Evolutionary conservation across 2,329 filamentous ascomycete species (phyloP), one percentile per base, ranked within the genome.

Genomic region (Apiospora saccharicola): DNA sequence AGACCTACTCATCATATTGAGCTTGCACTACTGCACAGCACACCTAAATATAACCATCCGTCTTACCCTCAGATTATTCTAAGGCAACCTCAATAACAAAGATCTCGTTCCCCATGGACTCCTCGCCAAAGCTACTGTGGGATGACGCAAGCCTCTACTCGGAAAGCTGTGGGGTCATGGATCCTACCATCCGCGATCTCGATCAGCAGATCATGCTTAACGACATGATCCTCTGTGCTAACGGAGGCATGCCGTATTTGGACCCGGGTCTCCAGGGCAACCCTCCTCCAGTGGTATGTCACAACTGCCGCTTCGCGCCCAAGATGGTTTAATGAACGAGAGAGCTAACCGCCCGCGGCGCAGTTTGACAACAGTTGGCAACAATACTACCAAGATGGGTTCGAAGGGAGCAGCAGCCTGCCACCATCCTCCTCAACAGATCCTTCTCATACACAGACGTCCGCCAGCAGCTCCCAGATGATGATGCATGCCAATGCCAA

Each of bases 201-300:
- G 57, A 64, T 41, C 57, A 64, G 57, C 57, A 64, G 34, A 64
- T 64, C 57, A 41, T 64, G 41, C 57, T 64, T 34, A 64, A 64
- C 34, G 57, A 64, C 57, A 41, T 64, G 57, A 37, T 64, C 34
- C 57, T 64, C 34, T 14, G 0, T 10, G 57, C 57, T 41, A 41
- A 64, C 57, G 34, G 30, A 41, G 57, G 30, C 22, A 41, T 41
- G 34, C 34, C 57, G 1, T 64, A 64, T 19, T 19, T n/a, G 19
- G 34, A 64, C 34, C 22, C 57, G 4, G 7, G 19, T 19, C 8
- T 41, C 22, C 57, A 24, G 41, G 6, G 1, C 19, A 41, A 41
- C 34, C 34, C 19, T 14, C 22, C 34, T 14, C 22, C 34, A 14
- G 12, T 64, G 57, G 57, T 64, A 64, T 13, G 57, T 24, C 3